Evolutionary conservation across 192 early-diverging fungal species (phyloP).

Genomic region (Linnemannia elongata): DNA sequence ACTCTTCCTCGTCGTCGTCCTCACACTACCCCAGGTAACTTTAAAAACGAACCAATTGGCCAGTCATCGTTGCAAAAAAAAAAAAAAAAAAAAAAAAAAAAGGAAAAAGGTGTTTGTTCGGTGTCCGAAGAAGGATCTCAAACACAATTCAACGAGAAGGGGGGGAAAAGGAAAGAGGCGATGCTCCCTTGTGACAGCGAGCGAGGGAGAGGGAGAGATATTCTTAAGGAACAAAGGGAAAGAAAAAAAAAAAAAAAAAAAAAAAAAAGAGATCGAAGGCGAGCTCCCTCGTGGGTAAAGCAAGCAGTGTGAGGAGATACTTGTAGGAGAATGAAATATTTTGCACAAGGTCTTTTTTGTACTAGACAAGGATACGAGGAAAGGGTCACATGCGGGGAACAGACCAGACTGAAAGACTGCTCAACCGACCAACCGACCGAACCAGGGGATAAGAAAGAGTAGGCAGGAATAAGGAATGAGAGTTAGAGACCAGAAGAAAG

Average conservation of each 20-base stretch:
- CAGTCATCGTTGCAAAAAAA: no score
- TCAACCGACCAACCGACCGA: neutral
- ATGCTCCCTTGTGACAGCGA: constrained; percentile 3
- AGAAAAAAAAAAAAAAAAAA: no score
- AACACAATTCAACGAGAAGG: neutral
- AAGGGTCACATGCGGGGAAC: constrained; percentile 29
- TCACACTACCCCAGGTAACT: constrained; percentile 38
- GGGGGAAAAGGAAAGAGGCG: neutral
- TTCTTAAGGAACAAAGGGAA: neutral
- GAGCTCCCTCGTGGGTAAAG: neutral
- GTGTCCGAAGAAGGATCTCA: neutral
- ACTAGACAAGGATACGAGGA: neutral
- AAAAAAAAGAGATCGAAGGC: constrained; percentile 11
- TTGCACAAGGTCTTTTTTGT: neutral
- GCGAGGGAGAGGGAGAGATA: neutral
- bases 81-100: neutral
- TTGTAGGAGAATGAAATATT: constrained; percentile 12
- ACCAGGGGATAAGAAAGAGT: neutral
- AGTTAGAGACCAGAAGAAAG: neutral
- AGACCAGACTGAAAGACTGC: neutral
- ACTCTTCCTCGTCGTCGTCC: constrained; percentile 42
- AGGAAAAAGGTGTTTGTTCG: neutral
- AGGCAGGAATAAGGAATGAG: neutral
- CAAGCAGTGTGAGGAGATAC: neutral
- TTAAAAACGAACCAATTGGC: neutral